Percentiles rank a stretch among this genome's conserved stretches.
phyloP scores from a whole-genome alignment of 306 rosid genomes.

The Cotoneaster glaucophyllus region DNA sequence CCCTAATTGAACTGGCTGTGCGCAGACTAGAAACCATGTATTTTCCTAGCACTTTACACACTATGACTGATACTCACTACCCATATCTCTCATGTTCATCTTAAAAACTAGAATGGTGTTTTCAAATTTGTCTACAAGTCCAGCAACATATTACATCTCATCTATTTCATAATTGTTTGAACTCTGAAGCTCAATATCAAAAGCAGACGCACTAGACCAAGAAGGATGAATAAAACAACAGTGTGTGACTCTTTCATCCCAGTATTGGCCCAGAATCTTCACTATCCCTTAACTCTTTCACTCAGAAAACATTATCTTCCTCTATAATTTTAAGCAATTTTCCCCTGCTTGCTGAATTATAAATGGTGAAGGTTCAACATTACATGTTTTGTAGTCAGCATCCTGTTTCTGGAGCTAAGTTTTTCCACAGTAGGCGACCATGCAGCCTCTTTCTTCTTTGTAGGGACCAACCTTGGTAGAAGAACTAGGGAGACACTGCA shows the following conservation, averaged over 20 bases:
- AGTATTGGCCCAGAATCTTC: not conserved
- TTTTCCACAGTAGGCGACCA: not conserved
- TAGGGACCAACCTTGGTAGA: not conserved
- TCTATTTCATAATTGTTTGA: not conserved
- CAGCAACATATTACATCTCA: not conserved
- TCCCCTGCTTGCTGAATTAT: not conserved
- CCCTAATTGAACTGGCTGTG: not conserved
- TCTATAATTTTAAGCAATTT: not conserved
- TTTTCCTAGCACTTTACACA: not conserved
- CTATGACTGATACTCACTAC: not conserved
- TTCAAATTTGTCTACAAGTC: not conserved
- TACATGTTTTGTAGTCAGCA: not conserved
- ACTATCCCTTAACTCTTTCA: not conserved
- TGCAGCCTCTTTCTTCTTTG: not conserved
- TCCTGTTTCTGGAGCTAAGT: not conserved
- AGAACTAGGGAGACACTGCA: not conserved
- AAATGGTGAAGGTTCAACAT: not conserved
- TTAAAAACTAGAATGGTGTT: not conserved
- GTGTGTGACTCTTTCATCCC: not conserved
- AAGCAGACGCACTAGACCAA: not conserved
- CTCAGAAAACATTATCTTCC: not conserved
- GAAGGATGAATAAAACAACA: not conserved
- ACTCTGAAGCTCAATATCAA: not conserved
- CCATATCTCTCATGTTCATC: not conserved
- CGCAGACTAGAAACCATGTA: not conserved